Base-by-base conservation (phyloP, 2,329 filamentous ascomycete genomes). In the Microascus cirrosus region DNA sequence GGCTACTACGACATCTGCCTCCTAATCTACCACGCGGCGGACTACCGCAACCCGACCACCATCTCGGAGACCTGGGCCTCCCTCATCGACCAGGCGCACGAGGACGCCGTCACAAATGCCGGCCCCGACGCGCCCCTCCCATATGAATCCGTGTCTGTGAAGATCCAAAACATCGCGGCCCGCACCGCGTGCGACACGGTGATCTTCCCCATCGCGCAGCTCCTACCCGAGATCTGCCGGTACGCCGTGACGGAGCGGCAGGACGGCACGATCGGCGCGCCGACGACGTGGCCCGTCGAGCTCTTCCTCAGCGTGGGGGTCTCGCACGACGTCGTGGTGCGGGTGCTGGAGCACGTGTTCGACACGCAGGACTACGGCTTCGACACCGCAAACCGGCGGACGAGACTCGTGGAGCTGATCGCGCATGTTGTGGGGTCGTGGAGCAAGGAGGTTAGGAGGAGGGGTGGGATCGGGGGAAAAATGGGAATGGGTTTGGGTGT, bases 1-100 rank as follows among this genome's bases (percentile, higher is more conserved):
- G 87, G 85, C 55, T 99, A 99, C 77, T 93, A 91, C 73, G 94
- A 97, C 68, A 82, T 99, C 55, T 96, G 90, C 68, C 82, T 99
- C 10, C 79, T 93, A 60, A 96, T 99, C 66, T 97, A 92, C 75
- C 87, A 95, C 70, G 83, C 87, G 1, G 93, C 93, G 53, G 91
- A 97, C 70, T 90, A 95, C 75, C 87, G 93, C 65, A 95, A 93
- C 66, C 80, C 90, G 1, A 85, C 89, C 50, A 89, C 94, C 61
- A 94, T 99, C 65, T 80, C 82, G 58, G 79, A 85, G 48, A 95
- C 90, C 3, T 99, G 94, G 94, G 80, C 85, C 66, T 86, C 86
- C 64, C 78, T 96, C 22, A 84, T 99, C 61, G 81, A 89, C 59
- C 80, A 85, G 62, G 83, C 85, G 6, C 87, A 93, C 66, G 73